phyloP scores from a whole-genome alignment of 331 rosid genomes.

The Spiraea crenata region DNA sequence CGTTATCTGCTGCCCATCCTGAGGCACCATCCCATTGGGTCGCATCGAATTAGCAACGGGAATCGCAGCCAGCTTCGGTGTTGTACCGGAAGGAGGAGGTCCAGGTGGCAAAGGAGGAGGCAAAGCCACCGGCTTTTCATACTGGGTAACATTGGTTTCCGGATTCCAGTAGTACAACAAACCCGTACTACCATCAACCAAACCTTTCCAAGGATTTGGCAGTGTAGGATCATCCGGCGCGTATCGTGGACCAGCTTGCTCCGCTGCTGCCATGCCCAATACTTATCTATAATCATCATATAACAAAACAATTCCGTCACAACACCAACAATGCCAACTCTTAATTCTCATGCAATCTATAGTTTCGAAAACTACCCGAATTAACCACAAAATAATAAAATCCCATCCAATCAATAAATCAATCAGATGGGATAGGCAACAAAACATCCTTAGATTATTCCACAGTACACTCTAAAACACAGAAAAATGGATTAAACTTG shows the following conservation, averaged over 20 bases:
- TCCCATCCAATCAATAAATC: neutral
- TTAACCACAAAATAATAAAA: neutral
- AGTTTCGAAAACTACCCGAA: neutral
- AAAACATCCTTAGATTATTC: neutral
- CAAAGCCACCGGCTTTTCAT: conserved; percentile 66
- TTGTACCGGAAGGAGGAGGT: conserved; percentile 40
- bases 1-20: conserved; percentile 54
- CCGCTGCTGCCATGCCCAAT: conserved; percentile 62
- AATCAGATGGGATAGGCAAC: neutral
- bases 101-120: conserved; percentile 51
- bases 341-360: neutral
- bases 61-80: conserved; percentile 60
- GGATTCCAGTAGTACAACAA: conserved; percentile 90
- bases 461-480: neutral
- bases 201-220: conserved; percentile 91
- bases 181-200: conserved; percentile 91
- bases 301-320: neutral
- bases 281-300: conserved; percentile 5
- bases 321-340: neutral
- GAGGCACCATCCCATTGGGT: conserved; percentile 38
- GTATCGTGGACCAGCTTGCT: conserved; percentile 77
- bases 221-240: conserved; percentile 96
- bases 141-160: conserved; percentile 87
- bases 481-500: neutral
- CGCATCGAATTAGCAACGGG: conserved; percentile 44